Percentiles rank a stretch among this genome's conserved stretches.
Conservation (phyloP, 1,284 basidiomycete genomes). For the Rugosomyces carneus region DNA sequence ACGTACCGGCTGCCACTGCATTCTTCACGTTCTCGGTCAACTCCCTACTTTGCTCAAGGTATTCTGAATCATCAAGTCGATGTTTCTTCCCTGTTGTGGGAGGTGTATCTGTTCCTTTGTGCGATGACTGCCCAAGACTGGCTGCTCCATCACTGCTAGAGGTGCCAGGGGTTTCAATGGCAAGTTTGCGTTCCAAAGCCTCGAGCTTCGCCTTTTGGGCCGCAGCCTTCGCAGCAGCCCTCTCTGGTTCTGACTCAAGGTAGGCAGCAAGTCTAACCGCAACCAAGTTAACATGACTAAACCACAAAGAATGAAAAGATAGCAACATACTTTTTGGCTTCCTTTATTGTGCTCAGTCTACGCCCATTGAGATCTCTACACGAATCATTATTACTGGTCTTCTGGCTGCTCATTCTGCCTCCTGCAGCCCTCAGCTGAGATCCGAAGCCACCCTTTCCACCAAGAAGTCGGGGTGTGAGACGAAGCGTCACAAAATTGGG, state of each 20-base stretch:
- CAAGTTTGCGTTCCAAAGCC: slow-evolving; percentile 75
- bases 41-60: slow-evolving; percentile 87
- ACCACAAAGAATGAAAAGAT: neutral
- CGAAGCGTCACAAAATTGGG: slow-evolving; percentile 51
- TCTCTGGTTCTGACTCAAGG: slow-evolving; percentile 78
- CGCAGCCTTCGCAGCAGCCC: slow-evolving; percentile 75
- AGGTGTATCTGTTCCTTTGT: slow-evolving; percentile 23
- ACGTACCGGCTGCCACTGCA: slow-evolving; percentile 76
- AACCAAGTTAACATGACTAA: neutral
- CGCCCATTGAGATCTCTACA: slow-evolving; percentile 92
- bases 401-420: slow-evolving; percentile 94
- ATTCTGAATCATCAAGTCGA: slow-evolving; percentile 89
- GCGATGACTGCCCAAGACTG: slow-evolving; percentile 18
- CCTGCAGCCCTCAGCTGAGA: slow-evolving; percentile 94
- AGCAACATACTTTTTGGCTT: slow-evolving; percentile 79
- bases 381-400: slow-evolving; percentile 92
- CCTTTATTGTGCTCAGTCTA: slow-evolving; percentile 89
- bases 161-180: slow-evolving; percentile 42
- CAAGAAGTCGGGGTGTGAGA: slow-evolving; percentile 65
- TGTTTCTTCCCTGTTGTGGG: slow-evolving; percentile 73
- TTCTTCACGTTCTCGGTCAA: slow-evolving; percentile 90
- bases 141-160: slow-evolving; percentile 18
- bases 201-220: slow-evolving; percentile 85
- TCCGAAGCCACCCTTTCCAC: slow-evolving; percentile 98
- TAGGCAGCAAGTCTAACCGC: slow-evolving; percentile 83